Percentiles rank a stretch among this genome's conserved stretches.
Conservation (phyloP, 345 rosid genomes). For the Heritiera fomes region DNA sequence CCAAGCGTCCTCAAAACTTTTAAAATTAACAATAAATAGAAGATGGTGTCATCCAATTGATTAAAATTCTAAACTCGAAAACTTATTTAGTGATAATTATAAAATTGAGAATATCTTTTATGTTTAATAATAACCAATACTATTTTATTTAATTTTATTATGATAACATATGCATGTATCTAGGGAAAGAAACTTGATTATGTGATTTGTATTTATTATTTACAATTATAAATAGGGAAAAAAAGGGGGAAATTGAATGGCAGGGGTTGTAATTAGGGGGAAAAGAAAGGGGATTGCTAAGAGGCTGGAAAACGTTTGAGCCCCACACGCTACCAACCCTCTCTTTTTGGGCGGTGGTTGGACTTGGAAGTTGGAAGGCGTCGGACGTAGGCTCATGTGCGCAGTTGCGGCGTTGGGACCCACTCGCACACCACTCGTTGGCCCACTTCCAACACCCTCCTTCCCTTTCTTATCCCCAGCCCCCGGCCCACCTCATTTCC, state of each 20-base stretch:
- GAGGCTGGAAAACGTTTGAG: background rate
- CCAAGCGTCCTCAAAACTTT: no score
- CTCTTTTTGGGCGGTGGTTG: conserved; percentile 26
- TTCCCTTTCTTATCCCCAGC: conserved; percentile 11
- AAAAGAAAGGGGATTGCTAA: background rate
- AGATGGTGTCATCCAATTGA: no score
- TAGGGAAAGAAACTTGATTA: background rate
- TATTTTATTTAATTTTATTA: no score
- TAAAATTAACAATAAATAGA: no score
- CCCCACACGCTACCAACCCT: conserved; percentile 28
- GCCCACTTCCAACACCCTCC: background rate
- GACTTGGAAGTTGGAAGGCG: conserved; percentile 31
- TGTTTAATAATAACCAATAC: no score
- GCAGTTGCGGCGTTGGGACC: conserved; percentile 37
- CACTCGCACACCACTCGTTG: background rate
- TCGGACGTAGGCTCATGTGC: conserved; percentile 33
- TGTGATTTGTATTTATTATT: background rate
- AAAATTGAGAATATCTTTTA: no score
- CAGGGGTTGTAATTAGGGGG: background rate
- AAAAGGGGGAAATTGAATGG: background rate
- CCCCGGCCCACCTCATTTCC: background rate
- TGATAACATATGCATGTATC: no score
- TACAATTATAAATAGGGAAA: background rate
- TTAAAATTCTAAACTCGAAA: no score
- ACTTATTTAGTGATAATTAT: no score